Conservation (phyloP, 2,329 filamentous ascomycete genomes). For the Calonectria montana region DNA sequence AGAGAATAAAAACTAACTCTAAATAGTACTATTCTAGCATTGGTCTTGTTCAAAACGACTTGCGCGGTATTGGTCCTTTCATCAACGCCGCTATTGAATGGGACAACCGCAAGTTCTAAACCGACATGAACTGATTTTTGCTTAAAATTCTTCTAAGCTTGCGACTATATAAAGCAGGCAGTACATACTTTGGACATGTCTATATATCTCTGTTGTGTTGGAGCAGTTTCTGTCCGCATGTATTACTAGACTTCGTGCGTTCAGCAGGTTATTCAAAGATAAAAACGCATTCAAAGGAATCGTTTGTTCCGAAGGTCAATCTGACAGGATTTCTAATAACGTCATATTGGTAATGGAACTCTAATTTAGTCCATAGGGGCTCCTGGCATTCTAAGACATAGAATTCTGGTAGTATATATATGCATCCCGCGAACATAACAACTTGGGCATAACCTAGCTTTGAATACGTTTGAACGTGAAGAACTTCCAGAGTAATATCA, state of each 20-base stretch:
- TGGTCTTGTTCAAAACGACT: conserved; percentile 40
- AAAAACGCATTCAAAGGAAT: background rate
- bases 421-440: background rate
- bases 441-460: background rate
- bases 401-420: background rate
- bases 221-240: background rate
- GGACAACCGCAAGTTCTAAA: conserved; percentile 31
- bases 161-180: background rate
- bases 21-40: conserved; percentile 44
- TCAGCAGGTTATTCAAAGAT: background rate
- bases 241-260: background rate
- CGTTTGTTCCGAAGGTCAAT: background rate
- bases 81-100: conserved; percentile 45
- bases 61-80: conserved; percentile 45
- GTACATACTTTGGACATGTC: background rate
- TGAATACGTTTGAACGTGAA: background rate
- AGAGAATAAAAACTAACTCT: background rate
- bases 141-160: background rate
- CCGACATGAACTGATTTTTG: background rate
- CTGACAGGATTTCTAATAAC: background rate
- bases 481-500: too few relatives aligned
- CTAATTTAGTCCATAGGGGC: background rate
- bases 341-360: background rate
- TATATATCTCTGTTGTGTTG: background rate
- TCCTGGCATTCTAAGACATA: background rate